These are phyloP conservation scores for Diaporthe sp. DNA, from an alignment of 2,329 filamentous ascomycete species.

Conservation along the genomic window DNA sequence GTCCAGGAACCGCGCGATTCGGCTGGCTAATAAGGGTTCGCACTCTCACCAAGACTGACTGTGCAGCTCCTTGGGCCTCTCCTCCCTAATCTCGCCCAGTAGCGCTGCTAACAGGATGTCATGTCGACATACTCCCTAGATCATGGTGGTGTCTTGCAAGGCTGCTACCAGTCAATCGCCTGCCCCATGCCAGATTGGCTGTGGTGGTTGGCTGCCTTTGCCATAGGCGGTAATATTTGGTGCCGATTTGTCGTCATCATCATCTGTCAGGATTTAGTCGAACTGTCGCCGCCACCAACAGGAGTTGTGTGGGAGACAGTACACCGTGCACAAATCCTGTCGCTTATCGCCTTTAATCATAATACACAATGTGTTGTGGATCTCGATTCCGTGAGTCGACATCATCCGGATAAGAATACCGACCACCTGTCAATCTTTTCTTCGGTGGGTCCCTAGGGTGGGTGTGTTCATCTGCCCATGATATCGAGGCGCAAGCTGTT, in stretches of 20 bases:
- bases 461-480: conserved; percentile 30
- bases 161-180: background rate
- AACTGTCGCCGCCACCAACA: conserved; percentile 27
- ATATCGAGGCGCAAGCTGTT: conserved; percentile 18
- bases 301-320: conserved; percentile 18
- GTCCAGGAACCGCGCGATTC: conserved; percentile 27
- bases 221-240: conserved; percentile 13
- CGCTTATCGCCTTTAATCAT: conserved; percentile 18
- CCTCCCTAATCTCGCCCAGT: background rate
- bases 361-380: background rate
- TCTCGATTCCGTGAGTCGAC: conserved; percentile 11
- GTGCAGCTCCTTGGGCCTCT: conserved; percentile 18
- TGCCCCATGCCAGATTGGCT: conserved; percentile 12
- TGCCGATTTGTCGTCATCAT: conserved; percentile 36
- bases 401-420: conserved; percentile 8
- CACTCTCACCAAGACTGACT: background rate
- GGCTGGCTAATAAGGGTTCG: conserved; percentile 15
- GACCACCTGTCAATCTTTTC: conserved; percentile 29
- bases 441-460: conserved; percentile 14
- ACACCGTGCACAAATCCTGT: conserved; percentile 10
- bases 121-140: background rate
- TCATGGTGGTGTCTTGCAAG: conserved; percentile 1
- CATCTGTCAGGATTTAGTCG: conserved; percentile 30
- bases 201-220: conserved; percentile 23
- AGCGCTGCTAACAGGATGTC: background rate